Conservation (phyloP, 495 filamentous ascomycete species). For the Aspergillus olivimuriae region DNA sequence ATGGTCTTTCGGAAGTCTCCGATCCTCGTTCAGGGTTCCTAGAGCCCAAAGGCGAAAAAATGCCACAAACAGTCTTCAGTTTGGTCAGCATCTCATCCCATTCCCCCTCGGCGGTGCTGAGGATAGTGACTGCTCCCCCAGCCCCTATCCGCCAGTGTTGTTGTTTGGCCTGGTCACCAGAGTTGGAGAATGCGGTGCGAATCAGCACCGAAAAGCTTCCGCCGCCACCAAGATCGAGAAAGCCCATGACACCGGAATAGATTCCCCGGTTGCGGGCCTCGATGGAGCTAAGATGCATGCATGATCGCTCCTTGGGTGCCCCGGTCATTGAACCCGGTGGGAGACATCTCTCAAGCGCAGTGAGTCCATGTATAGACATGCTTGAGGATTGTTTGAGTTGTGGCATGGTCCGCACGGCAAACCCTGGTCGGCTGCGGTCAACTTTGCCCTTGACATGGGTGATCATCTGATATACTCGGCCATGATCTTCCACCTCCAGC, state of each 20-base stretch:
- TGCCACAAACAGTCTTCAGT: conserved; percentile 57
- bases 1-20: conserved; percentile 9
- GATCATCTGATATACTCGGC: conserved; percentile 84
- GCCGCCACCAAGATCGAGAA: conserved; percentile 75
- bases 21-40: conserved; percentile 5
- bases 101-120: conserved; percentile 73
- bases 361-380: conserved; percentile 53
- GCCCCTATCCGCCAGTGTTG: conserved; percentile 79
- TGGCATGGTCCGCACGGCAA: conserved; percentile 28
- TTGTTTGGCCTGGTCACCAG: conserved; percentile 45
- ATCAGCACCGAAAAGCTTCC: conserved; percentile 90
- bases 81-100: conserved; percentile 90
- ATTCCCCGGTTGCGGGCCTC: conserved; percentile 65
- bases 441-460: conserved; percentile 75
- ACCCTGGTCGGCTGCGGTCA: conserved; percentile 24
- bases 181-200: conserved; percentile 61
- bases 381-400: conserved; percentile 25
- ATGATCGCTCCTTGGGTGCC: conserved; percentile 84
- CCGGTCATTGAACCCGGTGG: conserved; percentile 95
- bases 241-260: conserved; percentile 86
- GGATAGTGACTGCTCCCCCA: conserved; percentile 77
- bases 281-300: conserved; percentile 66
- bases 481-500: conserved; percentile 82
- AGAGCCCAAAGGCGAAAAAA: conserved; percentile 26
- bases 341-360: conserved; percentile 69